Conservation (phyloP, 2,329 filamentous ascomycete species). For the Aspergillus felis region DNA sequence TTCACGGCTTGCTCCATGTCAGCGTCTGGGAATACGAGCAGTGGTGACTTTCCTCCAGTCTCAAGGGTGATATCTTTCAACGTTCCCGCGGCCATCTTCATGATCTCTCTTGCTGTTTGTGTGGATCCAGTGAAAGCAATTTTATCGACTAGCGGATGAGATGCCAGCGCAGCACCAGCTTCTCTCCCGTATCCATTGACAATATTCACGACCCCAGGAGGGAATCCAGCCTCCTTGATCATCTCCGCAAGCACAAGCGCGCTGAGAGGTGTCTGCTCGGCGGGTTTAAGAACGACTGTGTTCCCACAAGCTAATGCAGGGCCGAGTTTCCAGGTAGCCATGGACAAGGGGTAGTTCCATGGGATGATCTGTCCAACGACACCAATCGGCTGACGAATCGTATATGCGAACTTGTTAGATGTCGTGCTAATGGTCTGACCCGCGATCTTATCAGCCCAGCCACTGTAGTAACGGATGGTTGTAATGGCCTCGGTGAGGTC, state of each 20-base stretch:
- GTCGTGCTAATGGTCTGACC: conserved; percentile 67
- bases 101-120: conserved; percentile 31
- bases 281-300: conserved; percentile 31
- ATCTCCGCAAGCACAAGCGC: conserved; percentile 31
- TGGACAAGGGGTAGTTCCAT: conserved; percentile 82
- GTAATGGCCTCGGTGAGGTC: conserved; percentile 66
- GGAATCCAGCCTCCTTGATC: conserved; percentile 32
- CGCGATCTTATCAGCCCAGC: conserved; percentile 87
- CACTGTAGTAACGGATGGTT: conserved; percentile 80
- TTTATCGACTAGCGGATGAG: conserved; percentile 32
- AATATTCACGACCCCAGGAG: conserved; percentile 33
- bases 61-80: conserved; percentile 35
- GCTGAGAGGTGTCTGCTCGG: conserved; percentile 33
- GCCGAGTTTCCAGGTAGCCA: conserved; percentile 52
- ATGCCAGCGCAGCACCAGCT: conserved; percentile 27
- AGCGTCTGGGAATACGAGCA: conserved; percentile 63
- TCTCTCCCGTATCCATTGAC: conserved; percentile 30
- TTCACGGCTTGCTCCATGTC: conserved; percentile 66
- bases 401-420: conserved; percentile 75
- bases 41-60: conserved; percentile 62
- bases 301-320: conserved; percentile 34
- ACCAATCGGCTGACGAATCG: conserved; percentile 70
- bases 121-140: conserved; percentile 35
- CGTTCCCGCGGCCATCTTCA: conserved; percentile 34
- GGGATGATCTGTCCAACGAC: conserved; percentile 86